Evolutionary conservation across 208 protist species (phyloP).

Genomic region (Endotrypanum monterogeii): DNA sequence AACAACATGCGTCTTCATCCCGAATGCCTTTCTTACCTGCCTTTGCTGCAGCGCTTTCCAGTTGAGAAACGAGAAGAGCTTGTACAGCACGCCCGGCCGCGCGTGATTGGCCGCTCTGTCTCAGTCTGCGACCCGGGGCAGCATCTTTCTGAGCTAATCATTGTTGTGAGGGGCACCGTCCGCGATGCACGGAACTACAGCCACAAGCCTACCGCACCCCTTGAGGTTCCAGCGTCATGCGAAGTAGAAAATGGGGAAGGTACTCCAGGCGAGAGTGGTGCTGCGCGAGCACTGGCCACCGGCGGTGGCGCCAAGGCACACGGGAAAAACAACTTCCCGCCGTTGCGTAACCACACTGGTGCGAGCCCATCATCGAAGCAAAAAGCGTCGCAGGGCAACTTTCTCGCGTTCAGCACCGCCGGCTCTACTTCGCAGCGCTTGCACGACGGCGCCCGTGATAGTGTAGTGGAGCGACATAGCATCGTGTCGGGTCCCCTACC

Average conservation of each 20-base stretch:
- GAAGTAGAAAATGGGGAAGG: slow-evolving; percentile 29
- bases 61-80: slow-evolving; percentile 47
- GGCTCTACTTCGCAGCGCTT: background rate
- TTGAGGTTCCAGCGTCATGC: slow-evolving; percentile 38
- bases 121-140: slow-evolving; percentile 80
- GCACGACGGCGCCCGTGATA: background rate
- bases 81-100: slow-evolving; percentile 48
- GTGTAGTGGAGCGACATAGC: background rate
- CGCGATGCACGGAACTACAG: slow-evolving; percentile 73
- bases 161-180: slow-evolving; percentile 66
- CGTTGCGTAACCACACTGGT: background rate
- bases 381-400: background rate
- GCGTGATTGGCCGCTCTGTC: slow-evolving; percentile 59
- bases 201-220: slow-evolving; percentile 42
- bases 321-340: background rate
- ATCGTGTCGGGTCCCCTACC: background rate
- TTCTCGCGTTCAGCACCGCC: background rate
- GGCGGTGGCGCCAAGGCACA: slow-evolving; percentile 1
- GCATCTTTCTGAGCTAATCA: slow-evolving; percentile 69
- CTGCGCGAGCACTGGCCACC: slow-evolving; percentile 7
- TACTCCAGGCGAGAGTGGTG: slow-evolving; percentile 13
- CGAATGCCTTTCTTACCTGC: slow-evolving; percentile 56
- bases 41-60: slow-evolving; percentile 67
- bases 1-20: slow-evolving; percentile 72
- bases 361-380: background rate